Evolutionary conservation across 768 basidiomycete genomes (phyloP), one percentile per base, ranked within the genome.

Genomic region (Lactarius sp.): DNA sequence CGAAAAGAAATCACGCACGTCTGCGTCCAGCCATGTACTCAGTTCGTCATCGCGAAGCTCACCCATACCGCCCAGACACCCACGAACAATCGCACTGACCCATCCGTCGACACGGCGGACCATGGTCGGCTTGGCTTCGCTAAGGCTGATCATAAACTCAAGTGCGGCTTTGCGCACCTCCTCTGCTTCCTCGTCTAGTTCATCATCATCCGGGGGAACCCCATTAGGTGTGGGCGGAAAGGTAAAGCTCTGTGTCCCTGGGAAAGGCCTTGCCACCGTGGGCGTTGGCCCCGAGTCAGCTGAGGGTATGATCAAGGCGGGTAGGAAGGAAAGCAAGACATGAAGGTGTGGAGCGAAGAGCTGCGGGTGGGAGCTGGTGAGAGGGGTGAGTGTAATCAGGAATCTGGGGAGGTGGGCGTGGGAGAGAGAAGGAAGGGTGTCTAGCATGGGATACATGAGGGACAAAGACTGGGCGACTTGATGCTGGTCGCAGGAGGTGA

Each of bases 111-210:
- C 82, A 46, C 83, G 80, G 67, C 80, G 79, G 7, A 87, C 88
- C 83, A 92, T 87, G 4, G 75, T 75, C 0, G 90, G 85, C 41
- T 81, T 79, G 3, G 89, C 83, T 73, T 95, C 92, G 34, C 82
- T 84, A n/a, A 96, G 73, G 13, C 83, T 84, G 59, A 94, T 79
- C 83, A 95, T 87, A 57, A 95, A 84, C 73, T 95, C 93, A 10
- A 94, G 75, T 9, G 90, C 88, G 0, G 85, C 83, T 57, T 85
- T 82, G 10, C 91, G 78, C 36, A 91, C 79, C 20, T 86, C 85
- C 46, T 85, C 81, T 59, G 83, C 80, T 61, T 88, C 86, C 54
- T 93, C 88, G 18, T 82, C 80, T 31, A 80, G 81, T 18, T 79
- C 77, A 5, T 71, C 70, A 47, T 80, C 79, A 2, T 76, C 71